phyloP scores from a whole-genome alignment of 1,139 yeast genomes.

The Dujonia santamariae region DNA sequence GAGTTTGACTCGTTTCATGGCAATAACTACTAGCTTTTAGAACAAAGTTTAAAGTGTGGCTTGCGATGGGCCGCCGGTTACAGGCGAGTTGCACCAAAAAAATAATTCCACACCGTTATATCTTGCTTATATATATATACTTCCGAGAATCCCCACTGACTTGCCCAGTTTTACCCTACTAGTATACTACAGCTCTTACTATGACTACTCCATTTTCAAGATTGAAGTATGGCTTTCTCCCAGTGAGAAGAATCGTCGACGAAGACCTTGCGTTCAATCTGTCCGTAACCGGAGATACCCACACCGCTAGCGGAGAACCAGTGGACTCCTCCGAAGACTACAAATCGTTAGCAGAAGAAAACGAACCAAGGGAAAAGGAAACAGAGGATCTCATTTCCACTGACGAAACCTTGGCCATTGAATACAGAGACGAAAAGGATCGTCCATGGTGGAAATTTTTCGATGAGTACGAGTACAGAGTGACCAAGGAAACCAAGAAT shows the following conservation, averaged over 20 bases:
- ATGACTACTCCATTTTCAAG: conserved; percentile 14
- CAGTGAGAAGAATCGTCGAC: conserved; percentile 43
- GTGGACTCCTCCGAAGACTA: too few relatives aligned
- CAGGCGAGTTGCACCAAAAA: too few relatives aligned
- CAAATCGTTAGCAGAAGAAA: neutral
- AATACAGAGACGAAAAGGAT: conserved; percentile 60
- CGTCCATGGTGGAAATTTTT: conserved; percentile 64
- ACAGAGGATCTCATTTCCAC: neutral
- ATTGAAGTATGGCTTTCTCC: conserved; percentile 50
- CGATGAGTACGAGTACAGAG: conserved; percentile 60
- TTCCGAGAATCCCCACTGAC: too few relatives aligned
- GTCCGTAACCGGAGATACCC: neutral
- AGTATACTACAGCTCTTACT: too few relatives aligned
- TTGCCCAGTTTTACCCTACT: too few relatives aligned
- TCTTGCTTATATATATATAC: too few relatives aligned
- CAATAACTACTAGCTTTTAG: too few relatives aligned
- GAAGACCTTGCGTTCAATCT: conserved; percentile 16
- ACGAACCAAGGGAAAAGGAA: neutral
- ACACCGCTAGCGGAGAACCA: neutral
- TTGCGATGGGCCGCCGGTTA: too few relatives aligned
- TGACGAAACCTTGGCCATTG: too few relatives aligned
- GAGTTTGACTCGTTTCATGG: too few relatives aligned
- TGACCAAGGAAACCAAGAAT: conserved; percentile 29
- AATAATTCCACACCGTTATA: too few relatives aligned
- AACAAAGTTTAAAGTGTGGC: too few relatives aligned